Evolutionary conservation across 345 rosid genomes (phyloP).

Genomic region (Euclidium syriacum): DNA sequence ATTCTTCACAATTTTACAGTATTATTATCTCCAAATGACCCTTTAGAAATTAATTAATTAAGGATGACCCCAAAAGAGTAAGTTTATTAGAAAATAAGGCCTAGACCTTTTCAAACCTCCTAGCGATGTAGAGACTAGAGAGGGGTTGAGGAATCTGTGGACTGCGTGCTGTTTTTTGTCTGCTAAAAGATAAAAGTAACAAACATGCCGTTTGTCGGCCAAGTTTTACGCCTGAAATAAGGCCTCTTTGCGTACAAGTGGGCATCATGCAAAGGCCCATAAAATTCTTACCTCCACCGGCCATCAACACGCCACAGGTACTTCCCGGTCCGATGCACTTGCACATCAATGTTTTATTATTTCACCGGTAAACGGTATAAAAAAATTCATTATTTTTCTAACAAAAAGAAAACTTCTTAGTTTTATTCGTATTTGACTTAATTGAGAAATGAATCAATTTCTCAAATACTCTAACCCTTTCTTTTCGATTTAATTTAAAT

Average conservation of each 20-base stretch:
- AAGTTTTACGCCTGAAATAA: conserved; percentile 7
- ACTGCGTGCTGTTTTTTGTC: not conserved
- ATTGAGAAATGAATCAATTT: too few species aligned
- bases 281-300: not conserved
- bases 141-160: not conserved
- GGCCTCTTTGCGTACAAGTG: conserved; percentile 17
- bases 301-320: conserved; percentile 3
- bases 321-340: not conserved
- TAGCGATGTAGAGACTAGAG: too few species aligned
- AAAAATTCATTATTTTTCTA: not conserved
- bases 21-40: not conserved
- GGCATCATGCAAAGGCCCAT: conserved; percentile 22
- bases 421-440: too few species aligned
- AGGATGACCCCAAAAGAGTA: not conserved
- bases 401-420: too few species aligned
- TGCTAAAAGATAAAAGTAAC: not conserved
- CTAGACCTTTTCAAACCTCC: not conserved
- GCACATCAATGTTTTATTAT: not conserved
- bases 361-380: not conserved
- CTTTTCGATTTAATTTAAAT: too few species aligned
- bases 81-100: not conserved
- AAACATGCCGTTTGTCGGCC: conserved; percentile 15
- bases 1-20: not conserved
- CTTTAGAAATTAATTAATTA: not conserved
- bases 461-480: too few species aligned